Percentiles rank a stretch among this genome's conserved stretches.
phyloP scores from a whole-genome alignment of 345 rosid genomes.

The Pistacia integerrima region DNA sequence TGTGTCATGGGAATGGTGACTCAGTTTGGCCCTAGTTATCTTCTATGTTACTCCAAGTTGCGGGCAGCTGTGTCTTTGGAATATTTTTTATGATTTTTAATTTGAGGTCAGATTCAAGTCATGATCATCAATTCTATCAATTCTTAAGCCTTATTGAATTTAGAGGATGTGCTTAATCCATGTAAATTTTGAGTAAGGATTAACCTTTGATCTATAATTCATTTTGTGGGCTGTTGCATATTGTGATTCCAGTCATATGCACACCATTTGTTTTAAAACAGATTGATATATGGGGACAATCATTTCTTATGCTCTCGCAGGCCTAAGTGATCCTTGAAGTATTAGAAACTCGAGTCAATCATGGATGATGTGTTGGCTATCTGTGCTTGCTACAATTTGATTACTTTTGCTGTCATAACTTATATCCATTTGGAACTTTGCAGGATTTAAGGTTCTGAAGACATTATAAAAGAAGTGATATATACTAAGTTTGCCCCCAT shows the following conservation, averaged over 20 bases:
- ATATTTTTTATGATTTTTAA: background rate
- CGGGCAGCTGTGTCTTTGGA: background rate
- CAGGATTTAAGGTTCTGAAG: conserved; percentile 25
- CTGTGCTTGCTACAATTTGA: background rate
- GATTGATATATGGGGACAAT: background rate
- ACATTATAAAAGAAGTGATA: background rate
- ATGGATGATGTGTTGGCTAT: background rate
- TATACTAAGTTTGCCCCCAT: conserved; percentile 5
- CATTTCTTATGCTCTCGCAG: conserved; percentile 1
- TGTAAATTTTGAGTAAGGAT: background rate
- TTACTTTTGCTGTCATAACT: background rate
- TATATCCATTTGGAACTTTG: conserved; percentile 9
- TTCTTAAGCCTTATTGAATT: background rate
- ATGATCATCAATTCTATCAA: no score
- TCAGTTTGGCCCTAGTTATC: conserved; percentile 6
- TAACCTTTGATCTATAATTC: background rate
- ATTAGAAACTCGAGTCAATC: conserved; percentile 8
- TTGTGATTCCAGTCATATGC: background rate
- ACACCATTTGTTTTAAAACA: background rate
- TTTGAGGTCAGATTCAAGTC: no score
- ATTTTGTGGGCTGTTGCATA: background rate
- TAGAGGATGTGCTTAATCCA: background rate
- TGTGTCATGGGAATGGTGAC: background rate
- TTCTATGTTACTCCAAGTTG: background rate
- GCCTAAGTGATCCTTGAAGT: background rate